phyloP scores from a whole-genome alignment of 495 filamentous ascomycete genomes.

The Talaromyces wortmannii region DNA sequence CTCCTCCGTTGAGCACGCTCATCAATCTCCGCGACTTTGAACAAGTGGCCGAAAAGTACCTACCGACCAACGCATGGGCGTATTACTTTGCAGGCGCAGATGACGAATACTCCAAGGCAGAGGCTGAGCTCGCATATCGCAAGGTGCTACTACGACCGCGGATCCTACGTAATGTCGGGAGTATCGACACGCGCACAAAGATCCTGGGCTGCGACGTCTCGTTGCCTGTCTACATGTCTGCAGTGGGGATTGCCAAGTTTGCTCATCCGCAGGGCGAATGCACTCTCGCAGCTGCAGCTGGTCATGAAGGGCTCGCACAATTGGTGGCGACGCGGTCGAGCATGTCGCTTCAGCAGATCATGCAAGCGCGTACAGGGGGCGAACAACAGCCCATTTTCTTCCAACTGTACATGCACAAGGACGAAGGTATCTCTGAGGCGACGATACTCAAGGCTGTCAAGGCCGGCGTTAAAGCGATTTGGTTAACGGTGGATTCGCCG shows the following conservation, averaged over 20 bases:
- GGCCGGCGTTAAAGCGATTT: slow-evolving; percentile 69
- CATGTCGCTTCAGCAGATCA: slow-evolving; percentile 62
- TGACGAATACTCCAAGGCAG: slow-evolving; percentile 79
- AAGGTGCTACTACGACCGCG: slow-evolving; percentile 75
- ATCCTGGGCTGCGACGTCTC: slow-evolving; percentile 68
- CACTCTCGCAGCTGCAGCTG: slow-evolving; percentile 62
- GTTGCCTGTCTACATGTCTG: slow-evolving; percentile 72
- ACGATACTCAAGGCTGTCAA: slow-evolving; percentile 71
- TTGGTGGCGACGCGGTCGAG: slow-evolving; percentile 29
- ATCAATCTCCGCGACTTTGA: slow-evolving; percentile 65
- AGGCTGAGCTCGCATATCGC: slow-evolving; percentile 75
- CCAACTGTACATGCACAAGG: slow-evolving; percentile 84
- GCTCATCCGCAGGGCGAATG: slow-evolving; percentile 77
- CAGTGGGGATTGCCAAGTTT: slow-evolving; percentile 73
- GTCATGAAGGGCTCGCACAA: slow-evolving; percentile 47
- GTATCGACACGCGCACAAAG: slow-evolving; percentile 61
- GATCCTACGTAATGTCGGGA: slow-evolving; percentile 63
- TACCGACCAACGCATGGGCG: slow-evolving; percentile 68
- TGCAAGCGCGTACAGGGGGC: slow-evolving; percentile 36
- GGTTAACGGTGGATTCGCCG: slow-evolving; percentile 62
- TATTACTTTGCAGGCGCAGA: slow-evolving; percentile 83
- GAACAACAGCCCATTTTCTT: slow-evolving; percentile 70
- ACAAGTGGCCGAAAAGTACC: slow-evolving; percentile 40
- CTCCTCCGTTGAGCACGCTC: slow-evolving; percentile 49
- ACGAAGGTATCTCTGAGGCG: slow-evolving; percentile 67